Evolutionary conservation across 73 alveolate genomes (phyloP).

Genomic region (Tetrahymena elliotti): DNA sequence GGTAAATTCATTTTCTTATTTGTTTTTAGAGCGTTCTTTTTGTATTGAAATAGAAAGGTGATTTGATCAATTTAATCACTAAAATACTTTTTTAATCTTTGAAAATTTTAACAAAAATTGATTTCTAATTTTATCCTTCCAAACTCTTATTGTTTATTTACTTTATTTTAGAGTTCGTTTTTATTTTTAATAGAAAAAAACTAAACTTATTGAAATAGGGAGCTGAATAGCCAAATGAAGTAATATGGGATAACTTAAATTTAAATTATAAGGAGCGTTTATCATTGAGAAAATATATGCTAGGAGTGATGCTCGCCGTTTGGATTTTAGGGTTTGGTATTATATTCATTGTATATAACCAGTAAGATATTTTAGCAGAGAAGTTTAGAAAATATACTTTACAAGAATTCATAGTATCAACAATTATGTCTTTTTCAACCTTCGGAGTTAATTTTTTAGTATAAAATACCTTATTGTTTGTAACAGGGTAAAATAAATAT

Average conservation of each 20-base stretch:
- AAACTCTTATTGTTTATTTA: too few relatives aligned
- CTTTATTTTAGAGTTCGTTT: too few relatives aligned
- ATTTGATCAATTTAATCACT: too few relatives aligned
- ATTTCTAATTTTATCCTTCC: too few relatives aligned
- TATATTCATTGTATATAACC: neutral
- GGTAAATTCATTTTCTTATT: neutral
- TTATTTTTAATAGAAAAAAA: too few relatives aligned
- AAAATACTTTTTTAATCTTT: too few relatives aligned
- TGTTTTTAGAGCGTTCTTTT: too few relatives aligned
- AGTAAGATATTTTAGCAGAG: neutral
- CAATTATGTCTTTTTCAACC: neutral
- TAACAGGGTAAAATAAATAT: neutral
- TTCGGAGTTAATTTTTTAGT: neutral
- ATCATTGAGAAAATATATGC: neutral
- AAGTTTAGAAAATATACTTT: neutral
- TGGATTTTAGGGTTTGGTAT: neutral
- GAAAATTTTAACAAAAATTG: too few relatives aligned
- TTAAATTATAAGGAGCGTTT: neutral
- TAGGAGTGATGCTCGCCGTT: neutral
- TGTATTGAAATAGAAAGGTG: too few relatives aligned
- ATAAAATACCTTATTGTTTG: neutral
- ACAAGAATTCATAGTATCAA: neutral
- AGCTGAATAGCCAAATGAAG: neutral
- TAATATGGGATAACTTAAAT: neutral
- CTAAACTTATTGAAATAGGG: too few relatives aligned